phyloP scores from a whole-genome alignment of 1,284 basidiomycete genomes.

The Hortiboletus rubellus region DNA sequence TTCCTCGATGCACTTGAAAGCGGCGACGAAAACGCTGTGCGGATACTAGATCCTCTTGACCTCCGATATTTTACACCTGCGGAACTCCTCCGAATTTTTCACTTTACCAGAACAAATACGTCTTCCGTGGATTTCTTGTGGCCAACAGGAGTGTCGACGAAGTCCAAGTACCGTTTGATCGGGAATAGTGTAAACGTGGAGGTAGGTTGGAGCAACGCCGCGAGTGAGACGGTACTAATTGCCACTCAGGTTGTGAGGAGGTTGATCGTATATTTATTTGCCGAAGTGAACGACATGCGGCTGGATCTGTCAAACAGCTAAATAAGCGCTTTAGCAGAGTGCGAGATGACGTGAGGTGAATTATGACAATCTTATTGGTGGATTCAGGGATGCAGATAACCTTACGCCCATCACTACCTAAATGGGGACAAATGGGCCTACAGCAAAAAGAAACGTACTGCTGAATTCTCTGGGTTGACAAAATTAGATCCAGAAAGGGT shows the following conservation, averaged over 20 bases:
- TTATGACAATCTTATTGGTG: too few relatives aligned
- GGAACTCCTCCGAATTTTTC: constrained; percentile 69
- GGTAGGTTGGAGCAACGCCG: constrained; percentile 36
- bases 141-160: constrained; percentile 58
- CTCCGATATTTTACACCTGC: constrained; percentile 72
- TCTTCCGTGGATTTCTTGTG: constrained; percentile 47
- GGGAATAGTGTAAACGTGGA: constrained; percentile 79
- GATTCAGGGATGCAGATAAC: too few relatives aligned
- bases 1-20: constrained; percentile 51
- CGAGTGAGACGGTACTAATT: constrained; percentile 2
- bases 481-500: too few relatives aligned
- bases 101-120: constrained; percentile 42
- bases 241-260: constrained; percentile 26
- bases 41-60: constrained; percentile 53
- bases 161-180: constrained; percentile 70
- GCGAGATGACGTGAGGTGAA: too few relatives aligned
- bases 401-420: too few relatives aligned
- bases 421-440: too few relatives aligned
- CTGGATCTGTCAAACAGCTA: not conserved
- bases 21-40: constrained; percentile 46
- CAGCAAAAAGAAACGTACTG: too few relatives aligned
- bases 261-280: constrained; percentile 29
- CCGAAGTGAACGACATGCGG: not conserved
- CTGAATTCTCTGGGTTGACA: too few relatives aligned
- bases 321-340: too few relatives aligned